phyloP scores from a whole-genome alignment of 208 protist species.

The Leishmania gerbilli region DNA sequence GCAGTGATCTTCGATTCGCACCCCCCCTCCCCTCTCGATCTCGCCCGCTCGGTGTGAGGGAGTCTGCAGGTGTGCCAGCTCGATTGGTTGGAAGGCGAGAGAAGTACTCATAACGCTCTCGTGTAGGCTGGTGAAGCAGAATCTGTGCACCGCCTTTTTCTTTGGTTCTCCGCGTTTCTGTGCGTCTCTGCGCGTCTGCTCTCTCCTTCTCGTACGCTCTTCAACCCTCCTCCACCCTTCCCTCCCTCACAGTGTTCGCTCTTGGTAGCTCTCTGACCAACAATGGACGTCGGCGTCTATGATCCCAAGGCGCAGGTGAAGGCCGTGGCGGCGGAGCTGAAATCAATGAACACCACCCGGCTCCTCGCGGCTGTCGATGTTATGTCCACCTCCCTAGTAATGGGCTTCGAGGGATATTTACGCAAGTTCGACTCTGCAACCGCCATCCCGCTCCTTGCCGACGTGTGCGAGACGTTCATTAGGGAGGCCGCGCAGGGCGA shows the following conservation, averaged over 20 bases:
- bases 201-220: slow-evolving; percentile 16
- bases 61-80: not conserved
- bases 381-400: slow-evolving; percentile 78
- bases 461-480: slow-evolving; percentile 53
- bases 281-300: slow-evolving; percentile 27
- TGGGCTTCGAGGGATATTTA: slow-evolving; percentile 84
- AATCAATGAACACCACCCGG: slow-evolving; percentile 35
- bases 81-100: not conserved
- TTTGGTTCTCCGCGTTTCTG: not conserved
- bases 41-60: not conserved
- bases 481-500: slow-evolving; percentile 46
- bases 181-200: not conserved
- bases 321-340: slow-evolving; percentile 36
- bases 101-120: not conserved
- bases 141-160: slow-evolving; percentile 1
- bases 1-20: not conserved
- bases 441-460: slow-evolving; percentile 52
- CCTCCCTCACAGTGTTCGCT: not conserved
- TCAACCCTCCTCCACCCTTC: slow-evolving; percentile 1
- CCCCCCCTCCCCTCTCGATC: too few relatives aligned
- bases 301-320: slow-evolving; percentile 68
- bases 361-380: slow-evolving; percentile 57
- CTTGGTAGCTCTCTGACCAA: not conserved
- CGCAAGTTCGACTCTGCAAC: slow-evolving; percentile 65
- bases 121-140: not conserved